Percentiles rank a stretch among this genome's conserved stretches.
These are phyloP conservation scores for Areca catechu DNA, from an alignment of 176 grass and related monocot genomes.

Conservation along the genomic window DNA sequence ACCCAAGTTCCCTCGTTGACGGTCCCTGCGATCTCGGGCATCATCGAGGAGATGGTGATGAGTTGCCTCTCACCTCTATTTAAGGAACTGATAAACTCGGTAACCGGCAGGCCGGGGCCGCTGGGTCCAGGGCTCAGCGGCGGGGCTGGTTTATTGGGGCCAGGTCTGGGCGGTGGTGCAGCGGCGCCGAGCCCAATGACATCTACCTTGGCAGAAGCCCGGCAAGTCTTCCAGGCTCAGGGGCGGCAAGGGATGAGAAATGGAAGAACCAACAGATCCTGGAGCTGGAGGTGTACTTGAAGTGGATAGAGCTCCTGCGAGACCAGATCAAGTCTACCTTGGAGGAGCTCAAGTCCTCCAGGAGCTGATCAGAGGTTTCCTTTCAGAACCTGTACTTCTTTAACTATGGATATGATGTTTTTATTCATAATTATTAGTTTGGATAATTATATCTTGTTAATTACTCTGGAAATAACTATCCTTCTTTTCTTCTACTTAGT, in stretches of 20 bases:
- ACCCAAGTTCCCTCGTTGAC: slow-evolving; percentile 1
- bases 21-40: slow-evolving; percentile 7
- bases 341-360: slow-evolving; percentile 45
- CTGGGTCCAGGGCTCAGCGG: slow-evolving; percentile 14
- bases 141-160: slow-evolving; percentile 17
- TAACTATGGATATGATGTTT: too few species aligned
- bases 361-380: slow-evolving; percentile 27
- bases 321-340: slow-evolving; percentile 48
- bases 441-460: too few species aligned
- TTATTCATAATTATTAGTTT: too few species aligned
- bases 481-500: too few species aligned
- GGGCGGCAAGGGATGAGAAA: slow-evolving; percentile 29
- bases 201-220: neutral
- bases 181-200: slow-evolving; percentile 1
- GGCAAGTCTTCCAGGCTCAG: neutral
- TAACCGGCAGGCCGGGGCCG: slow-evolving; percentile 18
- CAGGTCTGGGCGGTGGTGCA: slow-evolving; percentile 28
- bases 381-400: slow-evolving; percentile 2
- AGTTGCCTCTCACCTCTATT: slow-evolving; percentile 55
- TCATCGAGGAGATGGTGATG: slow-evolving; percentile 45
- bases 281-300: slow-evolving; percentile 81
- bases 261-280: slow-evolving; percentile 74
- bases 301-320: slow-evolving; percentile 60
- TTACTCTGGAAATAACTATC: too few species aligned
- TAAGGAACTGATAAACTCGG: slow-evolving; percentile 60